phyloP scores from a whole-genome alignment of 495 filamentous ascomycete genomes.

The Parachaetomium inaequale region DNA sequence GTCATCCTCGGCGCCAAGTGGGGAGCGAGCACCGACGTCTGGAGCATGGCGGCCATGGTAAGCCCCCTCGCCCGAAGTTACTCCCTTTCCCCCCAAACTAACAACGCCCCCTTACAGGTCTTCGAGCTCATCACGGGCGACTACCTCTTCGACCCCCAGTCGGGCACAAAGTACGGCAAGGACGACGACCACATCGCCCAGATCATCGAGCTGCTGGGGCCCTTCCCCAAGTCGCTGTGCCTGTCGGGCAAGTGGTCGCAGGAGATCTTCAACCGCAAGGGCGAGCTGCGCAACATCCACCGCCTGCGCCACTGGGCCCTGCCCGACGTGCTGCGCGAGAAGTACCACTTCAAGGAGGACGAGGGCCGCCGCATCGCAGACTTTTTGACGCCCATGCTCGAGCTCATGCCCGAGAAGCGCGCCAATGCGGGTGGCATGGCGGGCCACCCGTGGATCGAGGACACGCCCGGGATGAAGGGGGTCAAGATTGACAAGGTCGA shows the following conservation, averaged over 20 bases:
- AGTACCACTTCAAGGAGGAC: constrained; percentile 86
- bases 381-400: constrained; percentile 90
- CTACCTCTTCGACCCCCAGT: constrained; percentile 98
- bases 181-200: constrained; percentile 99
- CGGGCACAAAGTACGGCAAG: constrained; percentile 98
- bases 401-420: constrained; percentile 76
- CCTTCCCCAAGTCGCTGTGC: constrained; percentile 88
- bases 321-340: constrained; percentile 88
- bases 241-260: constrained; percentile 94
- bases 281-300: constrained; percentile 96
- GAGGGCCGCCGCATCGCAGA: constrained; percentile 75
- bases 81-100: neutral
- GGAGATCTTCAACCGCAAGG: constrained; percentile 98
- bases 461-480: constrained; percentile 81
- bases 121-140: constrained; percentile 98
- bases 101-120: constrained; percentile 51
- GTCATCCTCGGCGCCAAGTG: constrained; percentile 96
- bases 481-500: constrained; percentile 64
- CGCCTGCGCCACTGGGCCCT: constrained; percentile 94
- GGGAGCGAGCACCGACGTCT: constrained; percentile 97
- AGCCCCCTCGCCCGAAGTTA: constrained; percentile 15
- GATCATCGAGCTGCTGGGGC: constrained; percentile 94
- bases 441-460: constrained; percentile 72
- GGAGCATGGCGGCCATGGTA: constrained; percentile 99
- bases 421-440: constrained; percentile 97